Base-by-base conservation (phyloP, 495 filamentous ascomycete genomes). In the Penicillium atrosanguineum region DNA sequence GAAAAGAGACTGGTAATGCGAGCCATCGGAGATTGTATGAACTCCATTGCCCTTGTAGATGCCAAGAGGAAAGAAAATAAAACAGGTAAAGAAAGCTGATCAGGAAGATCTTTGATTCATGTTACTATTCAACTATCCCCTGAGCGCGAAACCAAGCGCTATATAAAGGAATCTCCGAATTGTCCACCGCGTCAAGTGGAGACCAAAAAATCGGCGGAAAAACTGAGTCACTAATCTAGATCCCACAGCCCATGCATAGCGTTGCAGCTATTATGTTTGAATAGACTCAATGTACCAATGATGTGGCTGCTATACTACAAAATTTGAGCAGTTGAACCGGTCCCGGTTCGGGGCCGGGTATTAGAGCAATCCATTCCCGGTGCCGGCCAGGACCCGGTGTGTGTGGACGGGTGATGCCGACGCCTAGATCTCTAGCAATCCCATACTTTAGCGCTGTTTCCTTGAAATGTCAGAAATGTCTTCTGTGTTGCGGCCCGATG, bases 321-420 rank as follows among this genome's bases (percentile, higher is more conserved):
- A 49, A 28, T 59, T 51, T 57, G 46, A 44, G 31, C 34, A 9
- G 39, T 50, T 40, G 53, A 25, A 31, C 51, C 68, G 66, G 68
- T 7, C 21, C 64, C 68, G 68, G 44, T 12, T 36, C 69, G 69
- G 69, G 28, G 9, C 69, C 69, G 69, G 57, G 15, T 14, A 9
- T 53, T 60, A 62, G 59, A 56, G 54, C 49, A 57, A 28, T 41
- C 42, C 37, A 38, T 25, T 18, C 20, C 20, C 60, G 69, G 69
- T 40, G 19, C 55, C 69, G 69, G 59, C 15, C 52, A 60, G 60
- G 63, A 48, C 12, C 68, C 67, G 70, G 56, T 20, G 29, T 20
- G 29, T 48, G 11, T 59, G 57, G 58, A 55, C 43, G 56, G 45
- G 37, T 18, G 45, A 18, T 18, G 19, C 48, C 53, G 43, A 57